These are phyloP conservation scores for Ogataea nonfermentans DNA, from an alignment of 805 yeast species.

Conservation along the genomic window DNA sequence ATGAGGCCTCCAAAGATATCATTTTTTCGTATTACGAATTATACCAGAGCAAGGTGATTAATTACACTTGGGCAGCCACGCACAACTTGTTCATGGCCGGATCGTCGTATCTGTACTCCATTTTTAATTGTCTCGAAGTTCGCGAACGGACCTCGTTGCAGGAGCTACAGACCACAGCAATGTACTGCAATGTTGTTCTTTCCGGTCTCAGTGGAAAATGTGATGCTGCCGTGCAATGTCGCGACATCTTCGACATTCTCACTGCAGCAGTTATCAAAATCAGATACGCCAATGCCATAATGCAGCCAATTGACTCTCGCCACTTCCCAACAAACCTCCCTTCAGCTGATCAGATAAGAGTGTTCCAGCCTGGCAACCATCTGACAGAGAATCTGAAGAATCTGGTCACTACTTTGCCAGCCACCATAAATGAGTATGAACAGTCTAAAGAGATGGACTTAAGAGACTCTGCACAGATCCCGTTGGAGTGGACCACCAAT, in stretches of 20 bases:
- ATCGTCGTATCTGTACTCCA: constrained; percentile 73
- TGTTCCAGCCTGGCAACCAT: constrained; percentile 36
- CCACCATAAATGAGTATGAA: constrained; percentile 18
- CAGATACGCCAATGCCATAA: constrained; percentile 40
- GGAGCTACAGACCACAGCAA: constrained; percentile 48
- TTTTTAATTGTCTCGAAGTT: constrained; percentile 65
- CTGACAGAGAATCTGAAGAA: constrained; percentile 39
- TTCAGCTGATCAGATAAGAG: constrained; percentile 28
- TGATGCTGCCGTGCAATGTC: constrained; percentile 74
- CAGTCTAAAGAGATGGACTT: background rate
- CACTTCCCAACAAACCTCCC: constrained; percentile 24
- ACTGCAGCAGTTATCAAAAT: constrained; percentile 69
- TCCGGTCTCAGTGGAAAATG: constrained; percentile 64
- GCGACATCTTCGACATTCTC: constrained; percentile 67
- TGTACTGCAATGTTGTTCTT: constrained; percentile 55
- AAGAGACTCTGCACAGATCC: constrained; percentile 1
- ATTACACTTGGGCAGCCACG: constrained; percentile 92
- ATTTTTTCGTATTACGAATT: constrained; percentile 62
- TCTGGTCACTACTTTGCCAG: constrained; percentile 37
- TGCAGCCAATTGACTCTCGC: constrained; percentile 25
- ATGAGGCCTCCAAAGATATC: constrained; percentile 64
- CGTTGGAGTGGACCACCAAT: constrained; percentile 39
- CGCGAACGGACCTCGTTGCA: constrained; percentile 44
- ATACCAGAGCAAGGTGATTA: constrained; percentile 55
- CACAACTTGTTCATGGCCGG: constrained; percentile 90